Percentiles rank a stretch among this genome's conserved stretches.
These are phyloP conservation scores for Tetrahymena malaccensis DNA, from an alignment of 73 alveolate species.

Conservation along the genomic window DNA sequence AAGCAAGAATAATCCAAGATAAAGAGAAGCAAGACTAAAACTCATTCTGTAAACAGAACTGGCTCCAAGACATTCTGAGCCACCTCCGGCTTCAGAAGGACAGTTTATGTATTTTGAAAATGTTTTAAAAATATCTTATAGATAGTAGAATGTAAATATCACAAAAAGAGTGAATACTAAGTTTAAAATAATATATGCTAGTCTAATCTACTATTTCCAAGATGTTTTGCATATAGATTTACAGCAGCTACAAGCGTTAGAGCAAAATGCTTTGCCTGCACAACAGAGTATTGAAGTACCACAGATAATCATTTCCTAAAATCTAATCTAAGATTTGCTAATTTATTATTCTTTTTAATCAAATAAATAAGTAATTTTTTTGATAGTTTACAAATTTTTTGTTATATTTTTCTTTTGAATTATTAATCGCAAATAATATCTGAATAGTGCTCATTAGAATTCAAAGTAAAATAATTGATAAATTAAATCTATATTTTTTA, in stretches of 20 bases:
- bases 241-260: slow-evolving; percentile 36
- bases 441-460: no score
- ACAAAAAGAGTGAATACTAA: not conserved
- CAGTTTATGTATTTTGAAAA: slow-evolving; percentile 22
- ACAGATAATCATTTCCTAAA: not conserved
- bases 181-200: slow-evolving; percentile 20
- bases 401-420: no score
- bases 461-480: no score
- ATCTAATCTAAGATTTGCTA: not conserved
- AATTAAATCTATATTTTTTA: not conserved
- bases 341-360: not conserved
- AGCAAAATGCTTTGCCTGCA: slow-evolving; percentile 34
- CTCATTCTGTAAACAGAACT: slow-evolving; percentile 76
- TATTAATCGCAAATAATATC: no score
- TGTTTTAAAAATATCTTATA: not conserved
- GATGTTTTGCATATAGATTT: not conserved
- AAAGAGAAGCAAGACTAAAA: slow-evolving; percentile 53
- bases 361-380: not conserved
- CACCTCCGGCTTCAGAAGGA: slow-evolving; percentile 55
- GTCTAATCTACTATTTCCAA: slow-evolving; percentile 16
- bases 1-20: slow-evolving; percentile 25
- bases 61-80: slow-evolving; percentile 61
- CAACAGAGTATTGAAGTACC: slow-evolving; percentile 11
- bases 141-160: slow-evolving; percentile 11
- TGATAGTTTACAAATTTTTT: not conserved